Evolutionary conservation across 768 basidiomycete species (phyloP), one percentile per base, ranked within the genome.

Genomic region (Gautieria morchelliformis): DNA sequence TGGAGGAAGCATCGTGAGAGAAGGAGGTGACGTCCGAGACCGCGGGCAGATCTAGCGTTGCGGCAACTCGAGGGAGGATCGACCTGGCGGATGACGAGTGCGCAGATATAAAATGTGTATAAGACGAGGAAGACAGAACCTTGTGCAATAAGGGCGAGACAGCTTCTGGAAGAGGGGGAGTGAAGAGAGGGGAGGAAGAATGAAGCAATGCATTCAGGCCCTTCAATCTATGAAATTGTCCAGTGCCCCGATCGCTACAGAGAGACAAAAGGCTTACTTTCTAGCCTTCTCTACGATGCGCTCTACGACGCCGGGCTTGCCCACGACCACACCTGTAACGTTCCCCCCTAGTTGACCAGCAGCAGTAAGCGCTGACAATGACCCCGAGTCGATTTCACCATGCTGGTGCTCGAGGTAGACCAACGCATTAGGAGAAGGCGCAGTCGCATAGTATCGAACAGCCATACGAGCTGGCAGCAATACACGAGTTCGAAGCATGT

Each of bases 41-140:
- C 60, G 92, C 91, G 7, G 93, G 91, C 20, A 86, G 81, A 69
- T 95, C 84, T n/a, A 98, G 81, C 60, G 75, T 77, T 12, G 91
- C 95, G 1, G 95, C 91, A 10, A 96, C 83, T 60, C 95, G 89
- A 41, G 96, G 96, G 57, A 98, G 78, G 61, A 97, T 75, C 35
- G 93, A 91, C 73, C 96, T 97, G 57, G 92, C 91, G 49, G 85
- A 80, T 4, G 94, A 91, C 0, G 94, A 91, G 63, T 96, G 94
- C 11, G 93, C 82, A 27, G 90, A 91, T 52, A 95, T 86, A 63
- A 97, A 79, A 68, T 99, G 95, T 5, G 95, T 94, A 74, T 82
- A 97, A 49, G 77, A 71, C 5, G 78, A 76, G 60, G 75, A 76
- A 20, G 83, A 78, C 5, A 95, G 76, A 30, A 94, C 65, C 60